These are phyloP conservation scores for Elongisporangium prolatum DNA, from an alignment of 352 stramenopile species.

Conservation along the genomic window DNA sequence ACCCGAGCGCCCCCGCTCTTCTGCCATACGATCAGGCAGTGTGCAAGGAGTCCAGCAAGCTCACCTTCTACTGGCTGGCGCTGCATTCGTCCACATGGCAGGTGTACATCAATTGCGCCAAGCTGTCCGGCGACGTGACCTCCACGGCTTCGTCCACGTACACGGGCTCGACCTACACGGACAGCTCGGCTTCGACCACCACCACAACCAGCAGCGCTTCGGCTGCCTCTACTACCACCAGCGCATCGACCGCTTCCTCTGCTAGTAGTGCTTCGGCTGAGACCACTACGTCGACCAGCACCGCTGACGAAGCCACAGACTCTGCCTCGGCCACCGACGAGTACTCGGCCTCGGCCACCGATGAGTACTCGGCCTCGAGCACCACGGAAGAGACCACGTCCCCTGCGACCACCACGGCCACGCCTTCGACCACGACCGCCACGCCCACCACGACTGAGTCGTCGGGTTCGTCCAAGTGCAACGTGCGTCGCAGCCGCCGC, in stretches of 20 bases:
- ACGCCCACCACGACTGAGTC: constrained; percentile 1
- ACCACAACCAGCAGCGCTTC: constrained; percentile 12
- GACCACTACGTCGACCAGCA: constrained; percentile 1
- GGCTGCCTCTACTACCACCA: constrained; percentile 8
- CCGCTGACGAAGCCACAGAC: neutral
- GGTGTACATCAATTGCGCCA: constrained; percentile 29
- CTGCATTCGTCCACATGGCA: constrained; percentile 41
- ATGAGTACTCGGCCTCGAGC: neutral
- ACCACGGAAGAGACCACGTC: neutral
- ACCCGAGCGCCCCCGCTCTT: constrained; percentile 21
- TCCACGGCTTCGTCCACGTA: constrained; percentile 21
- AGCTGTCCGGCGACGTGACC: constrained; percentile 10
- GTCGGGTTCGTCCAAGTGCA: constrained; percentile 1
- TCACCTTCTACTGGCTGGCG: constrained; percentile 40
- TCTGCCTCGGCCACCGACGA: neutral
- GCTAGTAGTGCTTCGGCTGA: constrained; percentile 6
- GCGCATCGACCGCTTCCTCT: too few species aligned
- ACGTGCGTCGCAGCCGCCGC: constrained; percentile 1
- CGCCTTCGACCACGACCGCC: constrained; percentile 3
- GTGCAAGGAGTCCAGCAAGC: constrained; percentile 18
- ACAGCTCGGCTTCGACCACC: constrained; percentile 9
- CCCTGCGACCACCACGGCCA: constrained; percentile 5
- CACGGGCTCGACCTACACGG: constrained; percentile 10
- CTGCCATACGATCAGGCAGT: constrained; percentile 28
- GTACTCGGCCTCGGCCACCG: neutral